Base-by-base conservation (phyloP, 192 early-diverging fungal genomes). In the Gaertneriomyces semiglobifer region DNA sequence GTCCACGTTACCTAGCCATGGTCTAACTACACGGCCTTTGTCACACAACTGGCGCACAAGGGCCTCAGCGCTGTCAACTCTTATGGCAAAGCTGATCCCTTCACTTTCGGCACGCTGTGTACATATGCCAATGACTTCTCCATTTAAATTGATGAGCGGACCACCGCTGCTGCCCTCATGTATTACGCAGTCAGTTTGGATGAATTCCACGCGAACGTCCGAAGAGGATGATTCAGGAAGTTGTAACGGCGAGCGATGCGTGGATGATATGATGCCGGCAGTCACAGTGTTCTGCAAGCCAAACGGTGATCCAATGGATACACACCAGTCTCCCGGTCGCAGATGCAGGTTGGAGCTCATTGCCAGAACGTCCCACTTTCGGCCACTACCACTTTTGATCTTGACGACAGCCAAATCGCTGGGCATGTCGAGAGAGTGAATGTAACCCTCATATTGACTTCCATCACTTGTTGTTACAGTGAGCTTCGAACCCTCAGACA, bases 111-210 rank as follows among this genome's bases (percentile, higher is more conserved):
- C 77, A 11, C 77, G 55, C 7, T 71, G 73, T 12, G 76, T 78
- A 58, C 76, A 78, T 50, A 81, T 78, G 4, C 77, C 80, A 41
- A 83, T 60, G 6, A 83, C 81, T 33, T 83, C 73, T 8, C 81
- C 81, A 43, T 79, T 63, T 11, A 80, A 41, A 54, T 83, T 79
- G n/a, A 83, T 60, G 7, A 83, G 57, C 11, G 81, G 81, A 7
- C 81, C 81, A 8, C 81, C 81, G 20, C 73, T 76, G 44, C 68
- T 71, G 7, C 81, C 81, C 19, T 70, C 62, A 55, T 83, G 81
- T 5, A 83, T 65, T 1, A 83, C 78, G 63, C 81, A 83, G 48
- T 83, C 81, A 7, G 81, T 83, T 51, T 83, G 81, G 14, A 83
- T 68, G 62, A 72, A 83, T 56, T 78, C 74, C 43, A 83, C 81